Conservation (phyloP, 2,329 filamentous ascomycete species). For the Graphilbum sp. region DNA sequence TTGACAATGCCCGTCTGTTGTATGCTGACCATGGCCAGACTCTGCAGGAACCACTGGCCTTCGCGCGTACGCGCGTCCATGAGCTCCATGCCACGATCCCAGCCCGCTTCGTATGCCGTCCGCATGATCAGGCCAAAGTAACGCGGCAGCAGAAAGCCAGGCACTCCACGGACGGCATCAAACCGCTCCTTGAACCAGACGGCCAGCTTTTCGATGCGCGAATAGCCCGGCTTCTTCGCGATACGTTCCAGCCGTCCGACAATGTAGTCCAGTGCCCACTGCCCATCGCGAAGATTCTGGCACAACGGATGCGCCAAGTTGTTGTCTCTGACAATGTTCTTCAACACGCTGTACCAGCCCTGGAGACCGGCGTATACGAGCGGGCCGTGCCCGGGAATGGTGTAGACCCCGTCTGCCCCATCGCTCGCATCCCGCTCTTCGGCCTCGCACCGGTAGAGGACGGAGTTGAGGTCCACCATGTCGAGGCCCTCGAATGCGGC, state of each 20-base stretch:
- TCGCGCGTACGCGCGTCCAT: slow-evolving; percentile 63
- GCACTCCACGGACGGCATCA: slow-evolving; percentile 68
- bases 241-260: slow-evolving; percentile 61
- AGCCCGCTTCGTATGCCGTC: slow-evolving; percentile 73
- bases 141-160: slow-evolving; percentile 76
- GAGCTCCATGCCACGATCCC: slow-evolving; percentile 59
- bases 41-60: slow-evolving; percentile 80
- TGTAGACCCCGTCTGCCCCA: slow-evolving; percentile 74
- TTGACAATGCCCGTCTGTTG: slow-evolving; percentile 82
- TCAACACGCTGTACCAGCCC: slow-evolving; percentile 91
- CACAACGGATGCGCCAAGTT: slow-evolving; percentile 86
- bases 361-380: slow-evolving; percentile 94
- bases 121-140: slow-evolving; percentile 86
- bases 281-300: slow-evolving; percentile 77
- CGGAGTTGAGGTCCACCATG: slow-evolving; percentile 75
- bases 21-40: slow-evolving; percentile 75
- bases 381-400: slow-evolving; percentile 67
- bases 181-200: slow-evolving; percentile 74
- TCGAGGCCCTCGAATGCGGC: slow-evolving; percentile 60
- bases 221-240: slow-evolving; percentile 44
- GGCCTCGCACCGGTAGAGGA: slow-evolving; percentile 80
- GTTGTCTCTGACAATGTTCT: slow-evolving; percentile 72
- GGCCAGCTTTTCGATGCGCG: slow-evolving; percentile 46
- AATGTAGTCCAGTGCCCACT: slow-evolving; percentile 87
- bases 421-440: slow-evolving; percentile 69